phyloP scores from a whole-genome alignment of 73 alveolate species.

The Paramecium octaurelia region DNA sequence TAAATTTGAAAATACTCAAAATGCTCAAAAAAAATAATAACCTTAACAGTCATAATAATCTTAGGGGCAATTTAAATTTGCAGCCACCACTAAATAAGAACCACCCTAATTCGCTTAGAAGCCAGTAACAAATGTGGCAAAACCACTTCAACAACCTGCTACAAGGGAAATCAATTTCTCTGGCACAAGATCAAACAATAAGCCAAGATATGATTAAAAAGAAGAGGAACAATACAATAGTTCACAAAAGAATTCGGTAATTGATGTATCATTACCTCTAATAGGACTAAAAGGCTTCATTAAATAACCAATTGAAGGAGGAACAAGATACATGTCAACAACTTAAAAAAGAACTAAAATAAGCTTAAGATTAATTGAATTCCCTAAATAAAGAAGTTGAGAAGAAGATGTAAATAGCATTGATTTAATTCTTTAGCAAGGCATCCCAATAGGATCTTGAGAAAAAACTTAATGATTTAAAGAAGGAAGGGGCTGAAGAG shows the following conservation, averaged over 20 bases:
- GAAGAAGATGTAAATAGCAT: background rate
- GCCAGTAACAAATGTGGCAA: background rate
- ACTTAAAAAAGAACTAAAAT: background rate
- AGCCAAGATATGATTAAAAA: slow-evolving; percentile 4
- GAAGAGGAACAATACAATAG: slow-evolving; percentile 6
- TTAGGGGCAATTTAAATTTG: background rate
- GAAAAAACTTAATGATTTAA: background rate
- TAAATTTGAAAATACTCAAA: background rate
- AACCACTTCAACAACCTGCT: background rate
- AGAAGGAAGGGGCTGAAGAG: slow-evolving; percentile 25
- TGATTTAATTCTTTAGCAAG: background rate
- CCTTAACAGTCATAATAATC: slow-evolving; percentile 13
- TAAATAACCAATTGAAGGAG: background rate
- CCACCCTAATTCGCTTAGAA: background rate
- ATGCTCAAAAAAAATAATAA: background rate
- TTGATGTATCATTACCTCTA: background rate
- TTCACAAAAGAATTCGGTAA: slow-evolving; percentile 28
- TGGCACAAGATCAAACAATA: slow-evolving; percentile 14
- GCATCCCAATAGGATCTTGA: background rate
- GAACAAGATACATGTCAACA: background rate
- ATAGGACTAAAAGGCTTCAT: background rate
- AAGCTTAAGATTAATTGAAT: background rate
- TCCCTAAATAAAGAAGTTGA: background rate
- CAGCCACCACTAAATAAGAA: background rate
- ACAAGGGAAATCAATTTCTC: slow-evolving; percentile 9